phyloP scores from a whole-genome alignment of 1,284 basidiomycete genomes.

The Cerioporus squamosus region DNA sequence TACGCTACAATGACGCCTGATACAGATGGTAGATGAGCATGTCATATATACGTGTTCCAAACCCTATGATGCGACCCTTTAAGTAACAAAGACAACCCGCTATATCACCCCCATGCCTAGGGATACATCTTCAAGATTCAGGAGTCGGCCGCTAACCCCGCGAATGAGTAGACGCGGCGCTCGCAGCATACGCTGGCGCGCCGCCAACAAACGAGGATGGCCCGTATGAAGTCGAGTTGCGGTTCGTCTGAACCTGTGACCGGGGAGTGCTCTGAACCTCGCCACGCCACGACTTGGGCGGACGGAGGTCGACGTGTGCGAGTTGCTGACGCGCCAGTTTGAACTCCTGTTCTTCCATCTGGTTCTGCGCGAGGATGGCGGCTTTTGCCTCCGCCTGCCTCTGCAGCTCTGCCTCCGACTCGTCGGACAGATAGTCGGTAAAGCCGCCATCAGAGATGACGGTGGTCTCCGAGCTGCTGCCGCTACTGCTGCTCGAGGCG shows the following conservation, averaged over 20 bases:
- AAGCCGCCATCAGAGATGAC: slow-evolving; percentile 82
- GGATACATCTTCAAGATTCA: neutral
- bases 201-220: slow-evolving; percentile 17
- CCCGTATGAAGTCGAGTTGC: slow-evolving; percentile 20
- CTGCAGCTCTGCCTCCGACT: slow-evolving; percentile 82
- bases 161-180: slow-evolving; percentile 23
- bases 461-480: slow-evolving; percentile 70
- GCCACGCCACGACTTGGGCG: slow-evolving; percentile 71
- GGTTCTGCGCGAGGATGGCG: slow-evolving; percentile 73
- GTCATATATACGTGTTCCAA: slow-evolving; percentile 19
- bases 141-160: slow-evolving; percentile 14
- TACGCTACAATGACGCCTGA: slow-evolving; percentile 27
- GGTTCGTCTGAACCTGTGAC: slow-evolving; percentile 26
- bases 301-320: slow-evolving; percentile 69
- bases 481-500: slow-evolving; percentile 55
- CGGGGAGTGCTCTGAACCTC: slow-evolving; percentile 33
- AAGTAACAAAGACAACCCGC: slow-evolving; percentile 1
- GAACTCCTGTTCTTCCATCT: slow-evolving; percentile 79
- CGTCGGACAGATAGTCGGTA: slow-evolving; percentile 83
- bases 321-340: slow-evolving; percentile 76
- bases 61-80: slow-evolving; percentile 17
- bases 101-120: slow-evolving; percentile 5
- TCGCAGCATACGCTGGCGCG: slow-evolving; percentile 20
- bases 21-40: slow-evolving; percentile 25
- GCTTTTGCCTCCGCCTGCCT: slow-evolving; percentile 79